Evolutionary conservation across 345 rosid genomes (phyloP).

Genomic region (Moringa oleifera): DNA sequence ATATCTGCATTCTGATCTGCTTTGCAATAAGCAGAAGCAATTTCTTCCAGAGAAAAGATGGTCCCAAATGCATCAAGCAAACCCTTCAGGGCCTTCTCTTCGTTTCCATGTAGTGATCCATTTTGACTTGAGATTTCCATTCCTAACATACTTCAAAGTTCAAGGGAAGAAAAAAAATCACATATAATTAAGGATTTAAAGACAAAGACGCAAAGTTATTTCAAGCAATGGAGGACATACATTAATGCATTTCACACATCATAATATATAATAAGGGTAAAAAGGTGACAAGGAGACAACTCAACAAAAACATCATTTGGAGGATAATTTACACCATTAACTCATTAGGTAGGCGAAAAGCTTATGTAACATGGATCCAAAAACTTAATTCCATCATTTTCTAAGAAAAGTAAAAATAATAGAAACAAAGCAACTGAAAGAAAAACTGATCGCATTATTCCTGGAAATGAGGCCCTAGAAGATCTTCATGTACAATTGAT

Average conservation of each 20-base stretch:
- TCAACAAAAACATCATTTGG: no score
- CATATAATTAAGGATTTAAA: not conserved
- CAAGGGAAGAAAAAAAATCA: not conserved
- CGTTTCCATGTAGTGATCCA: constrained; percentile 20
- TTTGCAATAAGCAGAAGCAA: constrained; percentile 40
- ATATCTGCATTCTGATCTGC: constrained; percentile 28
- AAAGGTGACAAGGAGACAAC: no score
- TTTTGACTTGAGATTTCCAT: constrained; percentile 38
- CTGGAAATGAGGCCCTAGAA: not conserved
- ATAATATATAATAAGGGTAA: not conserved
- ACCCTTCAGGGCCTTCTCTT: constrained; percentile 33
- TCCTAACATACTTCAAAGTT: not conserved
- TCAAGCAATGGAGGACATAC: no score
- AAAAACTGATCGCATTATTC: no score
- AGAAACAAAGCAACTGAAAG: no score
- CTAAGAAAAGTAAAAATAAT: no score
- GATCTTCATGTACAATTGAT: not conserved
- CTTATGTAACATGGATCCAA: no score
- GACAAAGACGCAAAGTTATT: no score
- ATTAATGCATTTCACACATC: not conserved
- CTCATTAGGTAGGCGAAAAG: no score
- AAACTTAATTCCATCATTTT: no score
- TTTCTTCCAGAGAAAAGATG: constrained; percentile 30
- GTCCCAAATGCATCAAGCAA: constrained; percentile 43
- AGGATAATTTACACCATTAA: no score